Conservation (phyloP, 106 monocot species). For the Platanthera zijinensis region DNA sequence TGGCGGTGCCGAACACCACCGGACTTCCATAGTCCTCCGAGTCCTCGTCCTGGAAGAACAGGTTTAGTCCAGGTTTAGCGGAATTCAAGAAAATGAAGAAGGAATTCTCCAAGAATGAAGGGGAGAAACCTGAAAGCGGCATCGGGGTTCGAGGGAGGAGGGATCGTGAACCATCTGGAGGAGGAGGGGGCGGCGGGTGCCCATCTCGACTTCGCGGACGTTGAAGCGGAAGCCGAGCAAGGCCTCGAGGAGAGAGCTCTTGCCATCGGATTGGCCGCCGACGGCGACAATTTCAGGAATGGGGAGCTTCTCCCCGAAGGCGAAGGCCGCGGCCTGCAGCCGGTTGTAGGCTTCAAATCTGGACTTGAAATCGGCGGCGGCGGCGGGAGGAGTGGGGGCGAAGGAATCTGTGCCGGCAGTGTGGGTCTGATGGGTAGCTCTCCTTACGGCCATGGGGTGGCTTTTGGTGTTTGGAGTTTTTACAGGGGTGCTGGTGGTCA, state of each 20-base stretch:
- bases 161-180: constrained; percentile 98
- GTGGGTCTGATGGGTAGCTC: not conserved
- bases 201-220: constrained; percentile 98
- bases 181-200: constrained; percentile 87
- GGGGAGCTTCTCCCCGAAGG: constrained; percentile 90
- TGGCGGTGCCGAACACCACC: constrained; percentile 54
- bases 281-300: constrained; percentile 96
- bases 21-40: constrained; percentile 94
- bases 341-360: constrained; percentile 98
- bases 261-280: constrained; percentile 94
- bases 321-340: constrained; percentile 89
- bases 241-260: constrained; percentile 94
- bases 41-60: constrained; percentile 71
- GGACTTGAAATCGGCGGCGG: constrained; percentile 40
- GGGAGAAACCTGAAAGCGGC: constrained; percentile 75
- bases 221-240: constrained; percentile 97
- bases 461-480: constrained; percentile 3
- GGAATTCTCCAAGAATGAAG: not conserved
- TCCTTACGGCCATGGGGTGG: not conserved
- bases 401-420: not conserved
- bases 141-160: constrained; percentile 72
- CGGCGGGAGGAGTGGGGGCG: not conserved
- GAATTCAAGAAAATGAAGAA: not conserved
- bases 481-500: constrained; percentile 1
- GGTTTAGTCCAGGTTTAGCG: not conserved